Evolutionary conservation across 164 flowering plant genomes (phyloP).

Genomic region (Vitis labrusca): DNA sequence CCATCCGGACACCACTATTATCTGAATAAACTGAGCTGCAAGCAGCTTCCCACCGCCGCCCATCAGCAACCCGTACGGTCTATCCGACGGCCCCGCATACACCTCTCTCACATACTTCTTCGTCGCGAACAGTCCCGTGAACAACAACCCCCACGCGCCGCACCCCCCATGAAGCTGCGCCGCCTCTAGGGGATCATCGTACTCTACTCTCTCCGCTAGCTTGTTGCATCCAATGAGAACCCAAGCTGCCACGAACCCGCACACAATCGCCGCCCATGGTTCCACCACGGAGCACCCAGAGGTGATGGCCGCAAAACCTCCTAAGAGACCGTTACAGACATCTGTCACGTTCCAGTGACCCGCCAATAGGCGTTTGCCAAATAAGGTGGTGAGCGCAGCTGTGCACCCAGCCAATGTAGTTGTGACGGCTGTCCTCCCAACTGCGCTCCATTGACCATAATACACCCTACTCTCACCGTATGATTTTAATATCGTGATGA

Average conservation of each 20-base stretch:
- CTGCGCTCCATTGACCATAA: conserved; percentile 8
- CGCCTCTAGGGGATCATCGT: conserved; percentile 23
- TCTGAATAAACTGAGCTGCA: conserved; percentile 37
- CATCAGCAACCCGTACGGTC: conserved; percentile 37
- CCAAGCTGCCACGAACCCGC: conserved; percentile 18
- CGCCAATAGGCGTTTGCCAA: background rate
- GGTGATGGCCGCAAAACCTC: conserved; percentile 16
- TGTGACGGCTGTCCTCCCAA: conserved; percentile 9
- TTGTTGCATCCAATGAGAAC: conserved; percentile 19
- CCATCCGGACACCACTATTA: conserved; percentile 28
- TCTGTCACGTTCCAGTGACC: conserved; percentile 12
- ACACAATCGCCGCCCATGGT: conserved; percentile 22
- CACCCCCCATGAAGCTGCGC: conserved; percentile 42
- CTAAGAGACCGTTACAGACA: conserved; percentile 2
- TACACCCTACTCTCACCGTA: background rate
- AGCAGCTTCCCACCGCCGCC: conserved; percentile 36
- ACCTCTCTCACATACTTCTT: conserved; percentile 29
- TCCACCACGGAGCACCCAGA: conserved; percentile 21
- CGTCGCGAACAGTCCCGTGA: conserved; percentile 33
- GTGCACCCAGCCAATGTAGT: conserved; percentile 8
- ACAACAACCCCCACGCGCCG: conserved; percentile 40
- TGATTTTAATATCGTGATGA: background rate
- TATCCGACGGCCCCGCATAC: conserved; percentile 18
- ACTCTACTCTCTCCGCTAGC: conserved; percentile 11
- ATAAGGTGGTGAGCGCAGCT: conserved; percentile 3